Percentiles rank a stretch among this genome's conserved stretches.
phyloP scores from a whole-genome alignment of 2,329 filamentous ascomycete genomes.

The Botryotinia globosa region DNA sequence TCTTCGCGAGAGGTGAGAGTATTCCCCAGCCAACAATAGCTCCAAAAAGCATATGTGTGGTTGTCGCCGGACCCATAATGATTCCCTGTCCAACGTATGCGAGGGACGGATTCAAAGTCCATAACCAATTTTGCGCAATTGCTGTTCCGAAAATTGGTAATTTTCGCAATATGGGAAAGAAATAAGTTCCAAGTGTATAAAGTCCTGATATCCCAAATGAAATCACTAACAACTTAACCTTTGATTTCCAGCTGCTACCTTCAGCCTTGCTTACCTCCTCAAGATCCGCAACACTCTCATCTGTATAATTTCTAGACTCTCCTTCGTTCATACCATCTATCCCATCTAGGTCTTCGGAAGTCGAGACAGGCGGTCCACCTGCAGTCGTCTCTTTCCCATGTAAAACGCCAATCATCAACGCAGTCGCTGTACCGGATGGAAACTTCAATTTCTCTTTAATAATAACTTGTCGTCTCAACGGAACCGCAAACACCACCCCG shows the following conservation, averaged over 20 bases:
- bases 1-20: constrained; percentile 84
- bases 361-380: constrained; percentile 22
- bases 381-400: constrained; percentile 59
- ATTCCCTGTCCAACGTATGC: constrained; percentile 97
- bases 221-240: constrained; percentile 44
- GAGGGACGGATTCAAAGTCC: constrained; percentile 95
- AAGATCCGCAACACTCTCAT: constrained; percentile 24
- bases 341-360: constrained; percentile 1
- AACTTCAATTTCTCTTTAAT: constrained; percentile 91
- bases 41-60: constrained; percentile 90
- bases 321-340: not conserved
- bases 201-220: constrained; percentile 59
- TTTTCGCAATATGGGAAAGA: constrained; percentile 78
- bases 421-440: constrained; percentile 92
- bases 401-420: constrained; percentile 85
- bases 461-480: constrained; percentile 85
- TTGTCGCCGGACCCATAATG: constrained; percentile 96
- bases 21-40: constrained; percentile 88
- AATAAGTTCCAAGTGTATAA: constrained; percentile 83
- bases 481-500: constrained; percentile 93
- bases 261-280: constrained; percentile 32
- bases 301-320: constrained; percentile 14
- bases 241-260: constrained; percentile 38
- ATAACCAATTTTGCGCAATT: constrained; percentile 80
- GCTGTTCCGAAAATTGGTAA: constrained; percentile 80